Percentiles rank a stretch among this genome's conserved stretches.
Conservation (phyloP, 352 stramenopile genomes). For the Phytopythium montanum region DNA sequence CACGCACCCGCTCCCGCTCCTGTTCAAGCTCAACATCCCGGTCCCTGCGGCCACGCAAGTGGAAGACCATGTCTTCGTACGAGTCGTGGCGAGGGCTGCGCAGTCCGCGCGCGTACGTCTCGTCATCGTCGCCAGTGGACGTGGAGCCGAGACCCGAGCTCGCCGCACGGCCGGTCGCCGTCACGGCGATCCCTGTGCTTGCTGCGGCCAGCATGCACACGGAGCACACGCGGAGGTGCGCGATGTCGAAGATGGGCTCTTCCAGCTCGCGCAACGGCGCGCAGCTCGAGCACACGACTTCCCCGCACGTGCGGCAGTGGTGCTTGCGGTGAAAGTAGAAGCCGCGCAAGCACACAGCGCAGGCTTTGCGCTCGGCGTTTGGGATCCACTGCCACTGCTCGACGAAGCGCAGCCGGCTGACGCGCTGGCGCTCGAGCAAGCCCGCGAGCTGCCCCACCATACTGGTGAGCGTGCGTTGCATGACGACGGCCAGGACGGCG, state of each 20-base stretch:
- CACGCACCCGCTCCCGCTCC: conserved; percentile 28
- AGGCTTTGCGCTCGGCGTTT: conserved; percentile 67
- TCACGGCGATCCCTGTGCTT: conserved; percentile 12
- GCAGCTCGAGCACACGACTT: conserved; percentile 71
- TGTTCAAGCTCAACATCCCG: conserved; percentile 22
- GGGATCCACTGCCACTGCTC: conserved; percentile 81
- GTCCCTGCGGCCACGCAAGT: conserved; percentile 48
- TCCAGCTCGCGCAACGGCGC: conserved; percentile 56
- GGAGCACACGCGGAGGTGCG: conserved; percentile 59
- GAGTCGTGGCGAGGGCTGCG: conserved; percentile 50
- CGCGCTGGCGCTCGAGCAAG: conserved; percentile 56
- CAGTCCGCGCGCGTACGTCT: conserved; percentile 44
- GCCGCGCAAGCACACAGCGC: conserved; percentile 59
- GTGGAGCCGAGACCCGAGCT: background rate
- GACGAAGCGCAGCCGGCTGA: conserved; percentile 66
- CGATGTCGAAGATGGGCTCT: conserved; percentile 66
- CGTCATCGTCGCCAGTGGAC: conserved; percentile 24
- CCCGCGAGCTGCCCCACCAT: conserved; percentile 33
- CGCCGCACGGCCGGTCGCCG: background rate
- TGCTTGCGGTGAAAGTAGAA: conserved; percentile 79
- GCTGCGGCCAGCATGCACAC: conserved; percentile 47
- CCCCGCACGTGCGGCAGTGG: conserved; percentile 64
- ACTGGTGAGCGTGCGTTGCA: conserved; percentile 51
- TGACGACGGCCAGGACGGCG: conserved; percentile 47
- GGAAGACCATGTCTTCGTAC: conserved; percentile 59